phyloP scores from a whole-genome alignment of 2,329 filamentous ascomycete genomes.

The Esteya vermicola region DNA sequence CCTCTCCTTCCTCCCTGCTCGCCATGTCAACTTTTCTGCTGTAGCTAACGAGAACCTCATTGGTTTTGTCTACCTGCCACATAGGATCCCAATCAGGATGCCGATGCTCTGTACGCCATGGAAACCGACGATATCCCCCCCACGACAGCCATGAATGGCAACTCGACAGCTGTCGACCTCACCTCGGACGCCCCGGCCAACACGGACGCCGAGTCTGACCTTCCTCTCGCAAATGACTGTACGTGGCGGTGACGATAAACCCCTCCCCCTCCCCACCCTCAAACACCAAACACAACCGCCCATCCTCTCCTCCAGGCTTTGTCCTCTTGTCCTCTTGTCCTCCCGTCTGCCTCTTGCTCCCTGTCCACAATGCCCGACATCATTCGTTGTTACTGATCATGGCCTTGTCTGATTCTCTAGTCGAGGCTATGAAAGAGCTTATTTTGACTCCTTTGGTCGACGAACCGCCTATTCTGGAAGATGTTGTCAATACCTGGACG shows the following conservation, averaged over 20 bases:
- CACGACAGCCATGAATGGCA: slow-evolving; percentile 24
- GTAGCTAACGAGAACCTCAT: too few species aligned
- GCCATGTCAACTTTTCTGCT: too few species aligned
- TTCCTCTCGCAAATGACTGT: slow-evolving; percentile 39
- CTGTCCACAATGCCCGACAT: too few species aligned
- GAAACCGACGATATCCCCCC: slow-evolving; percentile 37
- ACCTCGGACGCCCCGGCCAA: slow-evolving; percentile 37
- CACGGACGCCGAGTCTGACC: slow-evolving; percentile 30
- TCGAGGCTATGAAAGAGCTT: slow-evolving; percentile 72
- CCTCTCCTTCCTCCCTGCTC: background rate
- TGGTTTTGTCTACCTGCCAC: slow-evolving; percentile 18
- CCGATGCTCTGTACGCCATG: slow-evolving; percentile 42
- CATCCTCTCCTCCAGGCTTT: slow-evolving; percentile 4
- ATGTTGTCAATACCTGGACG: slow-evolving; percentile 70
- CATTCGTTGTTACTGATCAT: slow-evolving; percentile 18
- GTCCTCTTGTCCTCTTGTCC: too few species aligned
- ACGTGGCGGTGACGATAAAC: too few species aligned
- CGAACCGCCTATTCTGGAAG: slow-evolving; percentile 67
- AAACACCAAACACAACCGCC: slow-evolving; percentile 4
- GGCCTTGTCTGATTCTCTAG: slow-evolving; percentile 31
- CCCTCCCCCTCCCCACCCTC: background rate
- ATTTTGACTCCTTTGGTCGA: slow-evolving; percentile 58
- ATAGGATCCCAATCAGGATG: slow-evolving; percentile 24
- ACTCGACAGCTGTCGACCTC: slow-evolving; percentile 39
- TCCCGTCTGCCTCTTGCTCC: too few species aligned